Evolutionary conservation across 768 basidiomycete species (phyloP), one percentile per base, ranked within the genome.

Genomic region (Peribolospora baueri): DNA sequence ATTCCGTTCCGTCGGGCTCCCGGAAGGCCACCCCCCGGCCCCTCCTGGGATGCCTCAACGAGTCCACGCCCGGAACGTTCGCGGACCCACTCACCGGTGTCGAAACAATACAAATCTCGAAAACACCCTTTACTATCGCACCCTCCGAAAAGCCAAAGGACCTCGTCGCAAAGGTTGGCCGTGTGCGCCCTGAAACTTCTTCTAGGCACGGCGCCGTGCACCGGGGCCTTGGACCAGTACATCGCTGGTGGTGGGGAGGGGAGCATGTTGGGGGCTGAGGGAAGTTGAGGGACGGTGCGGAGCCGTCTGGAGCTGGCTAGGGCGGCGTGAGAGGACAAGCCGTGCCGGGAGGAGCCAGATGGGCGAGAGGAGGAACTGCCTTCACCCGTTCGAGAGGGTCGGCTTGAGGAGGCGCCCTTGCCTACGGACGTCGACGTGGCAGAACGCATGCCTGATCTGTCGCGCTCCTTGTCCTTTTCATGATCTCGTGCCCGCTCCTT

Each of bases 141-240:
- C 2, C 87, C 88, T 7, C 87, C 87, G 61, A 90, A 81, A 39
- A 90, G 62, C 84, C 86, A 95, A 0, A 81, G 82, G 41, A 76
- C 71, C 48, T 78, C 75, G 57, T 88, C 86, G 14, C 88, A 79
- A 49, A 90, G 70, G 0, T 82, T 90, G 47, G 81, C 80, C 5
- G 75, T 84, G 64, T 88, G 86, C 3, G 84, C 82, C 4, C 86
- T 76, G 70, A 88, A 76, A 7, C 74, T 75, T 53, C 76, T 73
- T 61, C 70, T 74, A 2, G 84, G 82, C 41, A 83, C 59, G 0
- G 68, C 55, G 0, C 84, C 84, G 65, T 79, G 81, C 14, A 82
- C 80, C 0, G 84, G 82, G 0, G 84, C 84, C 53, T 74, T 73
- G 63, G 80, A 81, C 84, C 84, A 87, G 65, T 87, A 79, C 79